Evolutionary conservation across 2,329 filamentous ascomycete species (phyloP).

Genomic region (Nemania sp.): DNA sequence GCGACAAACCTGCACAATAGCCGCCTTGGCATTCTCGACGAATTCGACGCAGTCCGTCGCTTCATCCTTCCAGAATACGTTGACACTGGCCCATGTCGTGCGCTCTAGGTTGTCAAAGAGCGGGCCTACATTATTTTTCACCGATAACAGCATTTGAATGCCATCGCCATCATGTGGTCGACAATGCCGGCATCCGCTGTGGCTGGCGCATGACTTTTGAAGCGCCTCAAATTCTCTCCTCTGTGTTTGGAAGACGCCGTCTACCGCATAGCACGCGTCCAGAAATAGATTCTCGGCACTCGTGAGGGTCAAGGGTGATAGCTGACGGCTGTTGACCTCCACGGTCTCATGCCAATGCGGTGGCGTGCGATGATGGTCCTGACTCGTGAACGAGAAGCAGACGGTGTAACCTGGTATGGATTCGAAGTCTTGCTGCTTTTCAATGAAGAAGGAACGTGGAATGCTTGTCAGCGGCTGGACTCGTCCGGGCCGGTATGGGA

Average conservation of each 20-base stretch:
- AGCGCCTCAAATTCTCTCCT: slow-evolving; percentile 48
- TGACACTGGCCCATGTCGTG: slow-evolving; percentile 48
- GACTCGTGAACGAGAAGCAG: slow-evolving; percentile 51
- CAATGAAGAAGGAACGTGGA: slow-evolving; percentile 50
- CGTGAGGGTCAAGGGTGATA: slow-evolving; percentile 52
- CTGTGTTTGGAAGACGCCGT: slow-evolving; percentile 47
- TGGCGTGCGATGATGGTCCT: slow-evolving; percentile 43
- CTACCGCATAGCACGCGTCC: slow-evolving; percentile 48
- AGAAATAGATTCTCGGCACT: slow-evolving; percentile 54
- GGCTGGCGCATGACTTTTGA: slow-evolving; percentile 43
- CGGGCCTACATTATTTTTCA: slow-evolving; percentile 57
- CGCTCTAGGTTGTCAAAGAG: slow-evolving; percentile 51
- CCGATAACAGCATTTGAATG: slow-evolving; percentile 50
- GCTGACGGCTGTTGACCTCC: slow-evolving; percentile 52
- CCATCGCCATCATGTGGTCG: slow-evolving; percentile 50
- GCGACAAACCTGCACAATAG: slow-evolving; percentile 46
- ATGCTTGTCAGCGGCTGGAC: slow-evolving; percentile 53
- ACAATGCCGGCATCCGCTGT: slow-evolving; percentile 46
- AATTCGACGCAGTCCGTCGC: slow-evolving; percentile 52
- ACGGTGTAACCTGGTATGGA: slow-evolving; percentile 56
- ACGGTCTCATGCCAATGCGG: slow-evolving; percentile 47
- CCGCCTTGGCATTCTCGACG: slow-evolving; percentile 45
- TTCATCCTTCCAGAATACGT: slow-evolving; percentile 51
- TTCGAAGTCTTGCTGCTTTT: slow-evolving; percentile 52
- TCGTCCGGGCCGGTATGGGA: slow-evolving; percentile 47